Conservation (phyloP, 2,329 filamentous ascomycete species). For the Diaporthe ilicicola region DNA sequence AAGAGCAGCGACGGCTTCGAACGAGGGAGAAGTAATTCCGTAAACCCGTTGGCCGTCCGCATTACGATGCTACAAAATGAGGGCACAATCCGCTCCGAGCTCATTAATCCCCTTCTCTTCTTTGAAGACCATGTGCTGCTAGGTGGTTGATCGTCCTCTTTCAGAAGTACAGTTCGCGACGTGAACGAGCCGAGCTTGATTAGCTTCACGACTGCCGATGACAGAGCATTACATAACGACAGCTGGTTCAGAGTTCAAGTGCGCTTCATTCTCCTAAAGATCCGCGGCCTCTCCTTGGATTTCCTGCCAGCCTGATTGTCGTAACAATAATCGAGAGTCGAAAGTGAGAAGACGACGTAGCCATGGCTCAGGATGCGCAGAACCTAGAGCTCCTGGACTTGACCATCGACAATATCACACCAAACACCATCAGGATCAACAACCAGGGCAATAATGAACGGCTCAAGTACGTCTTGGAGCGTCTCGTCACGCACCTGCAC, state of each 20-base stretch:
- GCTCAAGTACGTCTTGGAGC: conserved; percentile 75
- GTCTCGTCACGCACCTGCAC: conserved; percentile 80
- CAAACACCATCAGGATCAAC: conserved; percentile 79
- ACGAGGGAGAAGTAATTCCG: conserved; percentile 14
- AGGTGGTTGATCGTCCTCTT: not conserved
- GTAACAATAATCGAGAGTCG: not conserved
- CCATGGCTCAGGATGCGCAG: conserved; percentile 29
- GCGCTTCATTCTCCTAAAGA: not conserved
- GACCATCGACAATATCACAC: conserved; percentile 82
- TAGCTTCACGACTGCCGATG: not conserved
- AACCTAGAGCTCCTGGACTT: conserved; percentile 59
- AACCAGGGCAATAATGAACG: conserved; percentile 71
- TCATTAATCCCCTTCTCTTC: not conserved
- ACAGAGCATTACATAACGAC: conserved; percentile 18
- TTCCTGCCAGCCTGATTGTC: not conserved
- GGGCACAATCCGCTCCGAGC: not conserved
- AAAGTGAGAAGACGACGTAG: not conserved
- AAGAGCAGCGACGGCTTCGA: not conserved
- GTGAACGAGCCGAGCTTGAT: not conserved
- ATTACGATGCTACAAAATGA: not conserved
- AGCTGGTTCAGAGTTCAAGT: not conserved
- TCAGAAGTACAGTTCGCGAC: not conserved
- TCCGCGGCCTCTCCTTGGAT: not conserved
- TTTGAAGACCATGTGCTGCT: not conserved
- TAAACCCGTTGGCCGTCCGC: not conserved